phyloP scores from a whole-genome alignment of 2,329 filamentous ascomycete species.

The Myriosclerotinia curreyana region DNA sequence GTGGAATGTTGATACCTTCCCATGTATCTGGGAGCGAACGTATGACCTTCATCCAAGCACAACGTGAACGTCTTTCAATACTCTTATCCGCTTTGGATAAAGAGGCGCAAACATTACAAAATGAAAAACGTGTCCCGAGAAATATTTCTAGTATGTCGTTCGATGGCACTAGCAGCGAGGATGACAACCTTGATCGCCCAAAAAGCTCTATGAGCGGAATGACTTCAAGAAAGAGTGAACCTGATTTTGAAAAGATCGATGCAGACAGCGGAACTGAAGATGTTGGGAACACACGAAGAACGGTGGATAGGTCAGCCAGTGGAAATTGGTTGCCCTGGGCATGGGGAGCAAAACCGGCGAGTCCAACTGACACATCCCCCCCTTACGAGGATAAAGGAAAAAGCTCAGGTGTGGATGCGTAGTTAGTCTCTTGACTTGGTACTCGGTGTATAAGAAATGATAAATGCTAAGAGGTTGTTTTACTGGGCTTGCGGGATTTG shows the following conservation, averaged over 20 bases:
- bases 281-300: constrained; percentile 39
- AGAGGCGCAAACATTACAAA: constrained; percentile 64
- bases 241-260: constrained; percentile 86
- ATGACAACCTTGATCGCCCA: constrained; percentile 33
- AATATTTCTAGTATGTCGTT: constrained; percentile 32
- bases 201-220: constrained; percentile 50
- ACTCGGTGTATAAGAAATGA: background rate
- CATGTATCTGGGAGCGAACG: constrained; percentile 65
- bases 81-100: constrained; percentile 75
- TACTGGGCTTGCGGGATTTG: background rate
- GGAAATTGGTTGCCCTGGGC: constrained; percentile 51
- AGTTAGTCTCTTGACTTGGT: constrained; percentile 1
- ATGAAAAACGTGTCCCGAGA: constrained; percentile 33
- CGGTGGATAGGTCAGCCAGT: constrained; percentile 39
- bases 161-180: constrained; percentile 37
- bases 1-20: constrained; percentile 66
- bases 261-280: constrained; percentile 65
- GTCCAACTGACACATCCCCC: constrained; percentile 22
- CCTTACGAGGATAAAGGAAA: constrained; percentile 26
- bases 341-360: constrained; percentile 39
- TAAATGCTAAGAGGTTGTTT: constrained; percentile 9
- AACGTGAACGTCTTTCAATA: constrained; percentile 72
- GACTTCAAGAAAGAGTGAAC: constrained; percentile 79
- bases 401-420: constrained; percentile 30
- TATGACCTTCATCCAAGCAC: constrained; percentile 70